phyloP scores from a whole-genome alignment of 768 basidiomycete species.

The Pleurotus djamor region DNA sequence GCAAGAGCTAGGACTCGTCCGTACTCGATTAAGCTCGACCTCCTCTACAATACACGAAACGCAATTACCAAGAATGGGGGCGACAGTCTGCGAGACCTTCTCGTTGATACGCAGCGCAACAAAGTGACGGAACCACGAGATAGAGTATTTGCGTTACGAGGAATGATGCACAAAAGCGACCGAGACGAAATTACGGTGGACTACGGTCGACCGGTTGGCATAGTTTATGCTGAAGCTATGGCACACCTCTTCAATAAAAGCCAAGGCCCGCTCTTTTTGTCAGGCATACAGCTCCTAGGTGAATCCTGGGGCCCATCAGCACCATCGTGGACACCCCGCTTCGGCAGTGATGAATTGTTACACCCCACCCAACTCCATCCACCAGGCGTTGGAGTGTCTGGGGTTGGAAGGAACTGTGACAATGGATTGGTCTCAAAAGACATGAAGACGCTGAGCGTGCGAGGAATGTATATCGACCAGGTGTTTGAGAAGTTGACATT shows the following conservation, averaged over 20 bases:
- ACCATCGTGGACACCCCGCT: background rate
- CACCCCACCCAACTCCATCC: background rate
- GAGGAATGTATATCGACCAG: background rate
- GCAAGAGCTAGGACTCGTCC: background rate
- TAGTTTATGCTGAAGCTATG: background rate
- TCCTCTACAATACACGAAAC: background rate
- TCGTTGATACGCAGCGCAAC: background rate
- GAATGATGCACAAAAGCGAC: background rate
- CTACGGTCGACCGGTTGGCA: background rate
- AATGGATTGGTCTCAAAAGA: background rate
- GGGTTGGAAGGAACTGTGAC: background rate
- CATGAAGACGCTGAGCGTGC: background rate
- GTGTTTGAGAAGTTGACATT: background rate
- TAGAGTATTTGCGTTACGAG: background rate
- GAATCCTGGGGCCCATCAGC: background rate
- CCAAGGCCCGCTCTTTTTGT: background rate
- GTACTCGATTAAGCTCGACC: background rate
- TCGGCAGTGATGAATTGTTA: background rate
- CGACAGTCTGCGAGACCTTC: background rate
- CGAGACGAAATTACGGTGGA: background rate
- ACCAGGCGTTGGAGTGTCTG: background rate
- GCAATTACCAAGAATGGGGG: background rate
- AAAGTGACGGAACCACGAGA: background rate
- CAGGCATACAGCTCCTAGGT: background rate
- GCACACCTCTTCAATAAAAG: background rate